Percentiles rank a stretch among this genome's conserved stretches.
These are phyloP conservation scores for Erysimum pusillum DNA, from an alignment of 441 rosid species.

Conservation along the genomic window DNA sequence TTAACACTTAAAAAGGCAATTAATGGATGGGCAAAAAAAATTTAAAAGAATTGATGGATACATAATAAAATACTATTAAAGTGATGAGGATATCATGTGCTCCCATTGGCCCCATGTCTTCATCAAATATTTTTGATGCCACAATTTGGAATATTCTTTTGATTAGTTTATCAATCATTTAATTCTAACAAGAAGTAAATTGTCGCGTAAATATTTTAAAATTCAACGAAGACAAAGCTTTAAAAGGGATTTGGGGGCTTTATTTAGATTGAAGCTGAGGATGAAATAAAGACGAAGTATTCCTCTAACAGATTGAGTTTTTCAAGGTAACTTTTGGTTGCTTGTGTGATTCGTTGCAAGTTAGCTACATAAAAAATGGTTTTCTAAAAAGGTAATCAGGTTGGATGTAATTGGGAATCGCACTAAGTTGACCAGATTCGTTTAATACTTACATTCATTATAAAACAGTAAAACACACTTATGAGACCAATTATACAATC, in stretches of 20 bases:
- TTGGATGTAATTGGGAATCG: conserved; percentile 39
- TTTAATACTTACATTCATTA: neutral
- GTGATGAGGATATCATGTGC: conserved; percentile 33
- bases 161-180: conserved; percentile 22
- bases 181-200: conserved; percentile 3
- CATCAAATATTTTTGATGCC: conserved; percentile 36
- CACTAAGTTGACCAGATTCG: conserved; percentile 39
- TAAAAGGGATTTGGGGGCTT: neutral
- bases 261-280: neutral
- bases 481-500: neutral
- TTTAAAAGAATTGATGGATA: neutral
- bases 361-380: conserved; percentile 7
- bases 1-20: conserved; percentile 9
- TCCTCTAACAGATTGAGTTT: neutral
- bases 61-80: neutral
- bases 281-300: neutral
- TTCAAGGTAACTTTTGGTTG: conserved; percentile 11
- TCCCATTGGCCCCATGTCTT: conserved; percentile 40
- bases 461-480: conserved; percentile 3
- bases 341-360: neutral
- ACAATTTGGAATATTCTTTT: conserved; percentile 35
- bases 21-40: neutral
- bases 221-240: neutral
- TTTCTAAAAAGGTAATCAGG: conserved; percentile 8
- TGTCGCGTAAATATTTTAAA: neutral